A percentile compares a stretch with the other conserved stretches of the same genome.
phyloP scores from a whole-genome alignment of 2,329 filamentous ascomycete species.

The Fusarium proliferatum region DNA sequence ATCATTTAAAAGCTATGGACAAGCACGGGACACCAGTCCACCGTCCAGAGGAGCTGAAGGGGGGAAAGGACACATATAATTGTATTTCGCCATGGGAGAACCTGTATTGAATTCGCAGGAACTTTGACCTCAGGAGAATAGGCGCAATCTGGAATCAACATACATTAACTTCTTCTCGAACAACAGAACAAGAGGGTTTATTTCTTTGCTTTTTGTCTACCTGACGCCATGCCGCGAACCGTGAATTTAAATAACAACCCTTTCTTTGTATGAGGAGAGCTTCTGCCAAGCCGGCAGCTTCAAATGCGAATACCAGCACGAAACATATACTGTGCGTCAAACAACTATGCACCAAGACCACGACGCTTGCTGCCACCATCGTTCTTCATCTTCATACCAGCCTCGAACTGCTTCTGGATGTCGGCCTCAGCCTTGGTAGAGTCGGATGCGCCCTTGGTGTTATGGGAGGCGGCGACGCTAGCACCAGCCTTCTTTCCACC shows the following conservation, averaged over 20 bases:
- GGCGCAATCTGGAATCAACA: constrained; percentile 46
- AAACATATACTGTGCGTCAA: not conserved
- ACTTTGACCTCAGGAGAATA: constrained; percentile 39
- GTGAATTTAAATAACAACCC: constrained; percentile 26
- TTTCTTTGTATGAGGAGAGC: constrained; percentile 10
- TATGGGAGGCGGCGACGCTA: constrained; percentile 35
- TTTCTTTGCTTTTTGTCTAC: constrained; percentile 43
- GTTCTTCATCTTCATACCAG: constrained; percentile 67
- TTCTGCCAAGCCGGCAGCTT: constrained; percentile 6
- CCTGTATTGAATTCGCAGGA: constrained; percentile 39
- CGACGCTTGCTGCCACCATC: constrained; percentile 61
- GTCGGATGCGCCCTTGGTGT: constrained; percentile 46
- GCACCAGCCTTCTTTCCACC: constrained; percentile 61
- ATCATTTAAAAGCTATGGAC: constrained; percentile 6
- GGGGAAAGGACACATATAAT: constrained; percentile 11
- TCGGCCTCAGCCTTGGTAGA: constrained; percentile 60
- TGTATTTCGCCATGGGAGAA: constrained; percentile 34
- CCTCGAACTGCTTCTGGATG: constrained; percentile 67
- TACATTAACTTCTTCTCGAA: constrained; percentile 31
- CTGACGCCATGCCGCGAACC: constrained; percentile 43
- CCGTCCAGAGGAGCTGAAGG: constrained; percentile 8
- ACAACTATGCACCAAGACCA: constrained; percentile 62
- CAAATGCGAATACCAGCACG: not conserved
- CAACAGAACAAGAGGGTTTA: constrained; percentile 35
- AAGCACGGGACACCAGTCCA: constrained; percentile 10